These are phyloP conservation scores for Sodiomyces alkalinus DNA, from an alignment of 2,329 filamentous ascomycete genomes.

Conservation along the genomic window DNA sequence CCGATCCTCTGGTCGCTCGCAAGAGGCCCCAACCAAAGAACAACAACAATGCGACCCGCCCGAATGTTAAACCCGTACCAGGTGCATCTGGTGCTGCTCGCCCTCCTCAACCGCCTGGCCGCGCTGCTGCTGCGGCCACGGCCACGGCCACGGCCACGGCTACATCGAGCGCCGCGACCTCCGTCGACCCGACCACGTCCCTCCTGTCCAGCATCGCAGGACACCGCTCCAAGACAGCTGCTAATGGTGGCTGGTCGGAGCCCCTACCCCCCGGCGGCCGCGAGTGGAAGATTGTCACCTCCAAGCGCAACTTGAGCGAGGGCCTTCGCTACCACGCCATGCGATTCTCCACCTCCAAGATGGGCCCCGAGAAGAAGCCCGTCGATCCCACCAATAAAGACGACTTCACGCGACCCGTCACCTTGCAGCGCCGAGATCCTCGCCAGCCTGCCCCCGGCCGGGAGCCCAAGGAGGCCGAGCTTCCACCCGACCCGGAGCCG, in stretches of 20 bases:
- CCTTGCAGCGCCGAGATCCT: constrained; percentile 78
- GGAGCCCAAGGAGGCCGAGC: constrained; percentile 43
- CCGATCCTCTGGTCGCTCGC: constrained; percentile 49
- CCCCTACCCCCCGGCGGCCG: constrained; percentile 25
- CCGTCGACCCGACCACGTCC: background rate
- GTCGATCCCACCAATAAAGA: constrained; percentile 54
- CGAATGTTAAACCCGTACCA: too few relatives aligned
- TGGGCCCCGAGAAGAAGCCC: constrained; percentile 33
- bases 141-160: background rate
- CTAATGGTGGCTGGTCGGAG: constrained; percentile 41
- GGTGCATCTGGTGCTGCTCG: constrained; percentile 5
- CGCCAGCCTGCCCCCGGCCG: constrained; percentile 50
- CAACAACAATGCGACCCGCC: constrained; percentile 12
- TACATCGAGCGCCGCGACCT: background rate
- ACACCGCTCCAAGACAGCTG: constrained; percentile 7
- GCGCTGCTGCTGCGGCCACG: background rate
- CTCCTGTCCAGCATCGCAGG: constrained; percentile 1
- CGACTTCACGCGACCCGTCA: constrained; percentile 77
- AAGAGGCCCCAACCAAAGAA: constrained; percentile 29
- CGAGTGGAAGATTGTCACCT: constrained; percentile 53
- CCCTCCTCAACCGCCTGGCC: background rate
- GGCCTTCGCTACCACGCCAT: constrained; percentile 79
- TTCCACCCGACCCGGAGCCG: constrained; percentile 16
- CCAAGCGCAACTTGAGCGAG: constrained; percentile 65
- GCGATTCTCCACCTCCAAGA: constrained; percentile 51